A percentile compares a stretch with the other conserved stretches of the same genome.
Conservation (phyloP, 2,329 filamentous ascomycete genomes). For the Microcyclospora tardicrescens region DNA sequence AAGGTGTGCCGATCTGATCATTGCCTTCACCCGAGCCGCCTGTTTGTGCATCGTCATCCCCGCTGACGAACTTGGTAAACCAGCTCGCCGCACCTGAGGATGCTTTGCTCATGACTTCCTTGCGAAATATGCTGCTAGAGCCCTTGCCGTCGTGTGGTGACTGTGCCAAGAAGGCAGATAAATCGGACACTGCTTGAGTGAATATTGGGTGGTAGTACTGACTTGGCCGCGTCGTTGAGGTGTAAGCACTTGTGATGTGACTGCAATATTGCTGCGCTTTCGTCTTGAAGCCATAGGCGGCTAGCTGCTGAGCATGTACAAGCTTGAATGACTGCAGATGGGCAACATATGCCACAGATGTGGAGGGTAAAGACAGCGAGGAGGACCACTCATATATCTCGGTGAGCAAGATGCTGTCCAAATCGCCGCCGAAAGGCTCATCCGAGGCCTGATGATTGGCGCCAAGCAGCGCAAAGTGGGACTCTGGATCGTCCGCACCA, state of each 20-base stretch:
- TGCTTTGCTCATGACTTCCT: constrained; percentile 91
- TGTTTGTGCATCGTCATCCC: constrained; percentile 55
- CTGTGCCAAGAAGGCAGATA: constrained; percentile 70
- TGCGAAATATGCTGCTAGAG: constrained; percentile 70
- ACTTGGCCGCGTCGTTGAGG: constrained; percentile 68
- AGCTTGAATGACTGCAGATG: constrained; percentile 88
- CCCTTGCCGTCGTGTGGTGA: constrained; percentile 56
- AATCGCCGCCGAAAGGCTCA: constrained; percentile 58
- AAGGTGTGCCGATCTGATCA: constrained; percentile 37
- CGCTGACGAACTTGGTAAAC: constrained; percentile 93
- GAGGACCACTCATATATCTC: constrained; percentile 90
- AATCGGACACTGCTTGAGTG: constrained; percentile 65
- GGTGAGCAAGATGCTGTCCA: constrained; percentile 81
- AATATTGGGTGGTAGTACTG: constrained; percentile 72
- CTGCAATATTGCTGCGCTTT: constrained; percentile 91
- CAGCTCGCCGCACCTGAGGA: constrained; percentile 80
- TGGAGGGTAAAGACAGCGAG: constrained; percentile 47
- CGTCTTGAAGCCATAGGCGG: constrained; percentile 67
- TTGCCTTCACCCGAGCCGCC: constrained; percentile 26
- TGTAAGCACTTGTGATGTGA: constrained; percentile 60
- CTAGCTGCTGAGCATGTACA: constrained; percentile 69
- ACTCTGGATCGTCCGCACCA: constrained; percentile 67
- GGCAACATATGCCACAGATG: constrained; percentile 41
- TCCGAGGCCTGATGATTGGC: constrained; percentile 64
- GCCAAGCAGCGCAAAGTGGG: constrained; percentile 72